Evolutionary conservation across 2,329 filamentous ascomycete species (phyloP).

Genomic region (Berkeleyomyces basicola): DNA sequence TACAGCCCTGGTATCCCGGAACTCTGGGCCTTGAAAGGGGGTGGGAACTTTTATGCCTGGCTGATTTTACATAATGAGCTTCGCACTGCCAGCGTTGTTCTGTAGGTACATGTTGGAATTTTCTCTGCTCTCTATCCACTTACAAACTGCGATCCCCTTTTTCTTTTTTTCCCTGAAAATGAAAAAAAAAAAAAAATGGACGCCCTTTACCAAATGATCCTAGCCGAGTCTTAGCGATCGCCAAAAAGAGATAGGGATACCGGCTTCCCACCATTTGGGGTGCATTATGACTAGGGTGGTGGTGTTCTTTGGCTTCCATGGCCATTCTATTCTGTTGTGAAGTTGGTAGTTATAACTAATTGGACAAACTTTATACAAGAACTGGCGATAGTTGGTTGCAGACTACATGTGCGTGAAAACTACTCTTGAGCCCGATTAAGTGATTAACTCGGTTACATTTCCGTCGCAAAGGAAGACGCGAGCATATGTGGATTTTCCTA

Average conservation of each 20-base stretch:
- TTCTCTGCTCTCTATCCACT: not conserved
- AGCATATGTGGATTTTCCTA: no score
- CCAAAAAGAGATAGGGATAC: not conserved
- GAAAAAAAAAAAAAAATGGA: not conserved
- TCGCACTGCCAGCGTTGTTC: not conserved
- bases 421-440: no score
- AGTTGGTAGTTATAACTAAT: no score
- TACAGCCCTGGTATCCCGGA: not conserved
- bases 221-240: not conserved
- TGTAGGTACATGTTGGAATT: not conserved
- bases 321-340: not conserved
- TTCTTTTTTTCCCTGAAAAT: not conserved
- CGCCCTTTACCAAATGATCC: not conserved
- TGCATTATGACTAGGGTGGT: not conserved
- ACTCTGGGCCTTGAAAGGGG: not conserved
- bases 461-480: no score
- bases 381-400: no score
- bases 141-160: not conserved
- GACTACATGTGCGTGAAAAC: no score
- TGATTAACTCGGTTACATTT: no score
- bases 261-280: not conserved
- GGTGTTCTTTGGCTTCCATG: not conserved
- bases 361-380: no score
- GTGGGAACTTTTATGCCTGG: not conserved
- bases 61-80: slow-evolving; percentile 1